These are phyloP conservation scores for Gossypium turneri DNA, from an alignment of 345 rosid genomes.

Conservation along the genomic window DNA sequence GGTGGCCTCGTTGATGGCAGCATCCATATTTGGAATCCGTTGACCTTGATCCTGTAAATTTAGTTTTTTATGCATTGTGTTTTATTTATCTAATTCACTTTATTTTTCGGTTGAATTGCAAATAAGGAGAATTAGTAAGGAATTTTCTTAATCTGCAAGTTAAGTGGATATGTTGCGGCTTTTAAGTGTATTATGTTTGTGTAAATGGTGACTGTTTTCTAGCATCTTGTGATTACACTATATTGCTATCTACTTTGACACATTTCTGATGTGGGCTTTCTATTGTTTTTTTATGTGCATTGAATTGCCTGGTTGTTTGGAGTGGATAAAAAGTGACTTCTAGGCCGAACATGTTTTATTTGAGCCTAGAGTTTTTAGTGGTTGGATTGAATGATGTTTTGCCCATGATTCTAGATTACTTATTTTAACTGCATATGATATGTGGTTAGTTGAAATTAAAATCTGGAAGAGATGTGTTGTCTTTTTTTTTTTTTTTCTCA, in stretches of 20 bases:
- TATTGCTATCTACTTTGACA: too few species aligned
- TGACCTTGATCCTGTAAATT: constrained; percentile 63
- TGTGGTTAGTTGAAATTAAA: background rate
- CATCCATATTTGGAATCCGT: constrained; percentile 89
- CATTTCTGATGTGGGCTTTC: background rate
- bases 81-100: background rate
- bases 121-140: background rate
- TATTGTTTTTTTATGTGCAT: background rate
- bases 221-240: background rate
- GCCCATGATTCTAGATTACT: background rate
- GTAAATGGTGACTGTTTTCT: background rate
- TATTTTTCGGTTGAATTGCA: constrained; percentile 12
- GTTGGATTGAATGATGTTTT: background rate
- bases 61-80: background rate
- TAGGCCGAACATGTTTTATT: background rate
- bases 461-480: background rate
- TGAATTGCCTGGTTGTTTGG: background rate
- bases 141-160: background rate
- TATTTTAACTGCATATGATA: background rate
- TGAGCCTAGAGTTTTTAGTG: background rate
- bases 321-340: background rate
- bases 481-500: background rate
- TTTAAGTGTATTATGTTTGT: background rate
- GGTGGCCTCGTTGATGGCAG: constrained; percentile 94
- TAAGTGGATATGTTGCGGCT: background rate